Conservation (phyloP, 306 rosid species). For the Corylus americana region DNA sequence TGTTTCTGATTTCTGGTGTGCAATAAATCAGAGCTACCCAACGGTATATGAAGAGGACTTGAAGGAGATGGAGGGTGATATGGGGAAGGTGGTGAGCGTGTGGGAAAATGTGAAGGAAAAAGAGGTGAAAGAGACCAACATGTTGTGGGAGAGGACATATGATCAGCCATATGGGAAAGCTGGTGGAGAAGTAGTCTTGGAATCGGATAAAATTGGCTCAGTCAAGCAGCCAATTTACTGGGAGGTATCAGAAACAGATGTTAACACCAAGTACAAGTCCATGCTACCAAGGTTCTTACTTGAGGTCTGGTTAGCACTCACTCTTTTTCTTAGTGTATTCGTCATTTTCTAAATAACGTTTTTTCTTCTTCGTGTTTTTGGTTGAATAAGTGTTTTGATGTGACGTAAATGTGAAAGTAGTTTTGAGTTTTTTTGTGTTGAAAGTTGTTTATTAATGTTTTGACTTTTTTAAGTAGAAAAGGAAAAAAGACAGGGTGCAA, state of each 20-base stretch:
- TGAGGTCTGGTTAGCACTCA: slow-evolving; percentile 55
- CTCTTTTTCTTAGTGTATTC: no score
- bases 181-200: slow-evolving; percentile 60
- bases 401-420: no score
- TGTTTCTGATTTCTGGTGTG: not conserved
- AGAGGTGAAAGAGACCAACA: slow-evolving; percentile 67
- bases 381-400: no score
- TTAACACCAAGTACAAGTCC: slow-evolving; percentile 74
- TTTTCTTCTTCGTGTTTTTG: not conserved
- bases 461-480: no score
- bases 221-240: slow-evolving; percentile 50
- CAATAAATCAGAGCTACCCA: slow-evolving; percentile 77
- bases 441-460: no score
- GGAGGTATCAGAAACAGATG: slow-evolving; percentile 68
- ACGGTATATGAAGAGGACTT: slow-evolving; percentile 74
- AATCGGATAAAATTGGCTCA: slow-evolving; percentile 30
- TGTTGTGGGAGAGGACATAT: slow-evolving; percentile 73
- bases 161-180: slow-evolving; percentile 91
- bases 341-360: no score
- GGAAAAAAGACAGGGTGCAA: no score
- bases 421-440: no score
- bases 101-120: slow-evolving; percentile 50
- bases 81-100: slow-evolving; percentile 52
- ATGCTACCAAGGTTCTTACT: slow-evolving; percentile 74
- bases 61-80: slow-evolving; percentile 57